Conservation (phyloP, 2,329 filamentous ascomycete species). For the Podosphaera fusca region DNA sequence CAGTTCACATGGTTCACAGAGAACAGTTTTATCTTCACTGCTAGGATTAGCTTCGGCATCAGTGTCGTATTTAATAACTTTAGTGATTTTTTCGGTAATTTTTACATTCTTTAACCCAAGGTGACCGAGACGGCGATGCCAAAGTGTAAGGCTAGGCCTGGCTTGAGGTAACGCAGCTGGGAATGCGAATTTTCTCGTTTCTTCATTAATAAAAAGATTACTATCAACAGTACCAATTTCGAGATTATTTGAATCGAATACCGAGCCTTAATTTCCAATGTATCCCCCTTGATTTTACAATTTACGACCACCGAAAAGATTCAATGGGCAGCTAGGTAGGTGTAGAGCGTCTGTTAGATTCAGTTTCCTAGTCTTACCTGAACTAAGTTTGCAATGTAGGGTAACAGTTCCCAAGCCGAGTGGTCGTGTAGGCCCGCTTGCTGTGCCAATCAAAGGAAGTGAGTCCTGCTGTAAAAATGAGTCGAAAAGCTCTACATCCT, state of each 20-base stretch:
- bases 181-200: not conserved
- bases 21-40: not conserved
- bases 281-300: not conserved
- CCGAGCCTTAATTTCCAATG: conserved; percentile 5
- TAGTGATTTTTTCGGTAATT: not conserved
- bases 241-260: not conserved
- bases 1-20: not conserved
- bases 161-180: not conserved
- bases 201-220: not conserved
- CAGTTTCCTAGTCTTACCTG: not conserved
- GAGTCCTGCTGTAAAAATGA: not conserved
- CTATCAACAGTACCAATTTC: conserved; percentile 1
- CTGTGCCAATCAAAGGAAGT: not conserved
- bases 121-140: not conserved
- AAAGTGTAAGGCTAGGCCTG: not conserved
- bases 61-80: not conserved
- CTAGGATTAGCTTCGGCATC: not conserved
- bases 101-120: not conserved
- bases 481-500: not conserved
- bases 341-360: not conserved
- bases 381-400: not conserved
- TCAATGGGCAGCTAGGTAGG: not conserved
- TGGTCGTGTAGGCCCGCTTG: not conserved
- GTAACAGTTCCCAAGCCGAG: not conserved
- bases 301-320: not conserved